Evolutionary conservation across 2,329 filamentous ascomycete genomes (phyloP).

Genomic region (Diaporthe aspalathi): DNA sequence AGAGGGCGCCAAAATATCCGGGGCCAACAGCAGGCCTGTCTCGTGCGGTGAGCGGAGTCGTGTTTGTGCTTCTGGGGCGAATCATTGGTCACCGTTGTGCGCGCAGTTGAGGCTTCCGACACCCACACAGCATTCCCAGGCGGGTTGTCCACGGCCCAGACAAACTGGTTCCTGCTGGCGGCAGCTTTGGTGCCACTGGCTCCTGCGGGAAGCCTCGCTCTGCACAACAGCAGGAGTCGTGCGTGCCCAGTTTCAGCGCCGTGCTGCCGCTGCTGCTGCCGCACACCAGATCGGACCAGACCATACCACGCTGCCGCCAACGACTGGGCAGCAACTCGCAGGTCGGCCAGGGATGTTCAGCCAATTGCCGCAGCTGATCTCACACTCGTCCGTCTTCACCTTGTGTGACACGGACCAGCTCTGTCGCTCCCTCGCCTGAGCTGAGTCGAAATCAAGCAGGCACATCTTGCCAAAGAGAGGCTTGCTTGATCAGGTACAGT

Average conservation of each 20-base stretch:
- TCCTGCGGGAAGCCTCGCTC: slow-evolving; percentile 36
- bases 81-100: slow-evolving; percentile 29
- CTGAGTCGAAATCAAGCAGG: slow-evolving; percentile 3
- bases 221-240: slow-evolving; percentile 30
- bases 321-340: background rate
- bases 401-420: slow-evolving; percentile 22
- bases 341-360: background rate
- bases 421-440: background rate
- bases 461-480: background rate
- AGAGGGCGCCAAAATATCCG: slow-evolving; percentile 11
- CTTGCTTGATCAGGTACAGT: slow-evolving; percentile 1
- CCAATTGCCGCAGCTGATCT: slow-evolving; percentile 19
- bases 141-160: slow-evolving; percentile 33
- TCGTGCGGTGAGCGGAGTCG: slow-evolving; percentile 19
- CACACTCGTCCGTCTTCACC: slow-evolving; percentile 12
- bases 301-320: slow-evolving; percentile 21
- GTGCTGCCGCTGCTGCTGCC: background rate
- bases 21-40: slow-evolving; percentile 23
- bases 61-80: slow-evolving; percentile 11
- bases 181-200: slow-evolving; percentile 33
- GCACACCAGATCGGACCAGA: slow-evolving; percentile 34
- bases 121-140: slow-evolving; percentile 10
- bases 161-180: slow-evolving; percentile 30
- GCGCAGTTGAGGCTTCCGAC: slow-evolving; percentile 30
- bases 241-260: slow-evolving; percentile 34